phyloP scores from a whole-genome alignment of 768 basidiomycete species.

The Trametes sanguinea region DNA sequence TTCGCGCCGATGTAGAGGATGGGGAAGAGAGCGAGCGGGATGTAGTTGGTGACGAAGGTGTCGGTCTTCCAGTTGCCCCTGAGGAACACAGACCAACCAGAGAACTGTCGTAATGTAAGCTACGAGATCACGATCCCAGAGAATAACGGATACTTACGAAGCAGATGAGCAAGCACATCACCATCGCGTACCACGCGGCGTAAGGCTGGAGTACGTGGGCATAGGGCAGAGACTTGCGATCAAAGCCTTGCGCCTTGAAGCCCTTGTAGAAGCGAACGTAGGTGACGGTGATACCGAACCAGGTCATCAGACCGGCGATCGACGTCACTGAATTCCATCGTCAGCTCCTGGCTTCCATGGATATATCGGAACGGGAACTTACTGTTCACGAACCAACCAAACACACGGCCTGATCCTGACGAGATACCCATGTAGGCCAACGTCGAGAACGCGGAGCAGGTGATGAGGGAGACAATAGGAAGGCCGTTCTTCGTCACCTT shows the following conservation, averaged over 20 bases:
- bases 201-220: conserved; percentile 66
- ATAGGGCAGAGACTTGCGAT: conserved; percentile 73
- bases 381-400: conserved; percentile 74
- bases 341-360: not conserved
- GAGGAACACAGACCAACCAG: conserved; percentile 55
- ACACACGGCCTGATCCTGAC: conserved; percentile 68
- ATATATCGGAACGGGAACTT: not conserved
- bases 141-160: conserved; percentile 45
- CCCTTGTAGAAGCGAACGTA: conserved; percentile 82
- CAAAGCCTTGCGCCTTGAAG: conserved; percentile 75
- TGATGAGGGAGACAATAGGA: conserved; percentile 71
- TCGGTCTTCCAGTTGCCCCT: conserved; percentile 53
- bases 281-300: conserved; percentile 50
- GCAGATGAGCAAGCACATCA: conserved; percentile 49
- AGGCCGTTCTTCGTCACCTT: conserved; percentile 71
- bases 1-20: conserved; percentile 66
- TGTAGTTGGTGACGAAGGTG: conserved; percentile 83
- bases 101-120: conserved; percentile 38
- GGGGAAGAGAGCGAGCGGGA: conserved; percentile 71
- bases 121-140: no score
- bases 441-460: conserved; percentile 63
- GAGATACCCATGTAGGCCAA: conserved; percentile 85
- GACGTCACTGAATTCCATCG: conserved; percentile 32
- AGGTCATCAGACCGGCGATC: conserved; percentile 48
- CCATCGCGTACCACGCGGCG: conserved; percentile 58